Base-by-base conservation (phyloP, 768 basidiomycete species). In the Coprinellus micaceus region DNA sequence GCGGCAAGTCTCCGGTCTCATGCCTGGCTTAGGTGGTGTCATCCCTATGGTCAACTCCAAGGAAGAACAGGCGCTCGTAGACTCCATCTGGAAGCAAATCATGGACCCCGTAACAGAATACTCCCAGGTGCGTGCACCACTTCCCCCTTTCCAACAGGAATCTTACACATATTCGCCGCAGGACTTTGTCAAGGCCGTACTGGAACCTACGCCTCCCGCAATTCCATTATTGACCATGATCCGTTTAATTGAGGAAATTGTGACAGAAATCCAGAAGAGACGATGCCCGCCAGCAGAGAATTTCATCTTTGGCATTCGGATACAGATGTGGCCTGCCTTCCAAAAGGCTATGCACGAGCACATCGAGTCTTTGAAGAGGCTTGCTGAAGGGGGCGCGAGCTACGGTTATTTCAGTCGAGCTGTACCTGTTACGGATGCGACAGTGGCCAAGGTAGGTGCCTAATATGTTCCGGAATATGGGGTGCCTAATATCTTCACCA, bases 311-410 rank as follows among this genome's bases (percentile, higher is more conserved):
- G 78, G 81, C 1, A 77, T 94, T 43, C 86, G 92, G 21, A 71
- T 99, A 53, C 81, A 86, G 61, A 83, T 98, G 78, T 98, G 94
- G 93, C 97, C 96, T 1, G 77, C 89, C 4, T 98, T 96, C 71
- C 89, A 95, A 66, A 95, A 90, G 64, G 81, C 81, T 28, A 89
- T 98, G 85, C 82, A 88, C 22, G 85, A 88, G 19, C 85, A 98
- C 61, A 76, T 88, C 44, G 93, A 95, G 13, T 80, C 84, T 26
- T 70, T 98, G 58, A 94, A 88, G 69, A 89, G 84, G 67, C 69
- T 94, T 24, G 89, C 89, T 1, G 95, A 94, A 62, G 86, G 88
- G 13, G 74, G 33, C n/a, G 33, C 83, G 21, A 73, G 75, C 56
- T 69, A 73, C 30, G 77, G 87, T 33, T 86, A 86, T 64, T 85